phyloP scores from a whole-genome alignment of 495 filamentous ascomycete species.

The Podospora pseudopauciseta region DNA sequence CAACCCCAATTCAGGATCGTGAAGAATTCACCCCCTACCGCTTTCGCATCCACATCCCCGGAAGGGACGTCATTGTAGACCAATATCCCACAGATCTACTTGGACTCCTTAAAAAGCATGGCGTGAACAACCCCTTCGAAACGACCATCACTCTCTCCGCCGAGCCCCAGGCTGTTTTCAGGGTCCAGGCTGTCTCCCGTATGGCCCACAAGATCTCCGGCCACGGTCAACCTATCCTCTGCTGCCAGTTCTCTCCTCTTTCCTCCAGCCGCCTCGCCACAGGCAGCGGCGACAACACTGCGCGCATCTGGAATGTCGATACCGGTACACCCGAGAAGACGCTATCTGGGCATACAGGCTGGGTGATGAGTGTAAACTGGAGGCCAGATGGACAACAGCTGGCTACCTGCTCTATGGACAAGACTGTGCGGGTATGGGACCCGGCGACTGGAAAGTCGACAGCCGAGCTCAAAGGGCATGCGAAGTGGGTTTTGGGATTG shows the following conservation, averaged over 20 bases:
- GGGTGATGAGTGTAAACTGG: conserved; percentile 86
- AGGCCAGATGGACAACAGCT: conserved; percentile 77
- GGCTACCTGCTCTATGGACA: conserved; percentile 93
- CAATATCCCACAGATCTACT: conserved; percentile 61
- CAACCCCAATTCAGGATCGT: conserved; percentile 44
- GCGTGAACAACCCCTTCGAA: conserved; percentile 48
- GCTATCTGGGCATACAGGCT: conserved; percentile 87
- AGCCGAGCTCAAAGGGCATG: conserved; percentile 83
- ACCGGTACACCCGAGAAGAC: conserved; percentile 88
- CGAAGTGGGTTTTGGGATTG: conserved; percentile 83
- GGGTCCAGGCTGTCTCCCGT: conserved; percentile 84
- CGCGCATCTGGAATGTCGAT: conserved; percentile 92
- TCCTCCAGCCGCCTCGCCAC: conserved; percentile 79
- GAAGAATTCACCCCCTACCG: conserved; percentile 84
- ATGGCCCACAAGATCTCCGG: conserved; percentile 85
- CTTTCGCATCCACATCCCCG: conserved; percentile 66
- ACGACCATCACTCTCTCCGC: conserved; percentile 67
- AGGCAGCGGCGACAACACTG: conserved; percentile 87
- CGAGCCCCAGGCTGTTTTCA: conserved; percentile 91
- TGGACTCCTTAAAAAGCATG: conserved; percentile 46
- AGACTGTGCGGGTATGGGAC: conserved; percentile 86
- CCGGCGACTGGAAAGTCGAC: conserved; percentile 73
- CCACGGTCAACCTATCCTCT: conserved; percentile 88
- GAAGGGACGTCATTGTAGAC: conserved; percentile 62
- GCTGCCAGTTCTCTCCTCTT: conserved; percentile 81